phyloP scores from a whole-genome alignment of 1,284 basidiomycete genomes.

The Laetiporus sulphureus region DNA sequence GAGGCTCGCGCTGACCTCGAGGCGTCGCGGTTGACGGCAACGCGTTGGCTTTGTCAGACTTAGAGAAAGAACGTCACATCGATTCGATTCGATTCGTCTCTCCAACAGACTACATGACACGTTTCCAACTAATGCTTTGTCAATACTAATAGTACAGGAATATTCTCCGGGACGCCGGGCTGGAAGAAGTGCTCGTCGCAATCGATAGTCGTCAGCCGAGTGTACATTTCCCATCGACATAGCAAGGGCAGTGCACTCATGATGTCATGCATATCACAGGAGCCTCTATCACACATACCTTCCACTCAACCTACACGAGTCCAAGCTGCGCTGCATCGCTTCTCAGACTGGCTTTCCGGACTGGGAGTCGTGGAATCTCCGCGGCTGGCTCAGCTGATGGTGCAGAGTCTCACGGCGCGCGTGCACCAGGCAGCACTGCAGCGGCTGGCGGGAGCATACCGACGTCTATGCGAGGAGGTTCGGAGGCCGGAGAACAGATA shows the following conservation, averaged over 20 bases:
- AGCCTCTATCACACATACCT: slow-evolving; percentile 62
- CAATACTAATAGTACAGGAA: slow-evolving; percentile 50
- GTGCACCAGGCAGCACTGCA: slow-evolving; percentile 74
- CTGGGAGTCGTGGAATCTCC: slow-evolving; percentile 72
- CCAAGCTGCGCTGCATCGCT: slow-evolving; percentile 47
- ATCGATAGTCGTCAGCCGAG: slow-evolving; percentile 47
- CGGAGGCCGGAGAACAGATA: slow-evolving; percentile 73
- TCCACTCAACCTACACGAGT: slow-evolving; percentile 50
- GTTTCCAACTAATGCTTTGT: slow-evolving; percentile 2
- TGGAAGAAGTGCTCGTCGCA: slow-evolving; percentile 57
- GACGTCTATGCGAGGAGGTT: slow-evolving; percentile 65
- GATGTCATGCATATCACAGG: slow-evolving; percentile 37
- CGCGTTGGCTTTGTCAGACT: too few species aligned
- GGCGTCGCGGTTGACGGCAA: too few species aligned
- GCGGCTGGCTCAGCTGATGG: slow-evolving; percentile 67
- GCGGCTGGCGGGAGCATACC: slow-evolving; percentile 65
- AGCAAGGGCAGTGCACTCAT: slow-evolving; percentile 1
- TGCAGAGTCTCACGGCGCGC: slow-evolving; percentile 54
- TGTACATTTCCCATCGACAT: slow-evolving; percentile 34
- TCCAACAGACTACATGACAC: too few species aligned
- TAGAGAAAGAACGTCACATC: too few species aligned
- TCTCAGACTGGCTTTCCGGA: slow-evolving; percentile 64
- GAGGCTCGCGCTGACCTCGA: too few species aligned
- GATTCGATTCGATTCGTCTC: too few species aligned
- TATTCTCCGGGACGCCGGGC: slow-evolving; percentile 69